Evolutionary conservation across 371 early-diverging fungal species (phyloP).

Genomic region (Furculomyces boomerangus): DNA sequence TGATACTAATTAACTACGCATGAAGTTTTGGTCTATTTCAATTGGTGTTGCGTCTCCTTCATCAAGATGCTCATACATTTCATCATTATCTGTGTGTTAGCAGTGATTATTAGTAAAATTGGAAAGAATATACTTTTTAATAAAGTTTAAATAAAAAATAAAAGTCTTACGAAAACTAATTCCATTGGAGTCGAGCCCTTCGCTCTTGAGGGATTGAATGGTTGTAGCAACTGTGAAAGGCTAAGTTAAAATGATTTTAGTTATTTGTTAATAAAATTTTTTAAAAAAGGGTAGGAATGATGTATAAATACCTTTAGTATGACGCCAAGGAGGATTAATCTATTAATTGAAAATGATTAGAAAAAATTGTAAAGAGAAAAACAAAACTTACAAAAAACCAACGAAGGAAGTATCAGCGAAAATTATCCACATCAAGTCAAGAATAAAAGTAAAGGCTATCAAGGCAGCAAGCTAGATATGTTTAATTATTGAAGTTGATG

Average conservation of each 20-base stretch:
- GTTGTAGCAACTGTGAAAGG: slow-evolving; percentile 1
- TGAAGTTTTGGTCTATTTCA: neutral
- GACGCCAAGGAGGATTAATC: neutral
- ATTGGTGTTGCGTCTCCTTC: slow-evolving; percentile 1
- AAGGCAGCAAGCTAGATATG: neutral
- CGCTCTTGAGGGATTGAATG: neutral
- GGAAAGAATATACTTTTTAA: neutral
- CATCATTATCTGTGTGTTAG: neutral
- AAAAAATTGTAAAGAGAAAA: neutral
- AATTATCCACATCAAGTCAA: neutral
- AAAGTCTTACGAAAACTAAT: neutral
- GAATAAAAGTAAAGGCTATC: neutral
- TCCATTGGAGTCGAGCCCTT: neutral
- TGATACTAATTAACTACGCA: neutral
- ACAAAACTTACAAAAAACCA: neutral
- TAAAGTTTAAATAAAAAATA: neutral
- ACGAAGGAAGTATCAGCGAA: neutral
- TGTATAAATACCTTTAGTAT: neutral
- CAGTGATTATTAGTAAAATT: neutral
- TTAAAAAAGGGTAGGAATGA: neutral
- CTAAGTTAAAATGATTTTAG: neutral
- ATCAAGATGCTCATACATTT: neutral
- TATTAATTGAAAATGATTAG: neutral
- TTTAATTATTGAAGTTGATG: neutral
- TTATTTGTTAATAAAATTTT: neutral